Conservation (phyloP, 148 eudicot genomes). For the Fallopia convolvulus region DNA sequence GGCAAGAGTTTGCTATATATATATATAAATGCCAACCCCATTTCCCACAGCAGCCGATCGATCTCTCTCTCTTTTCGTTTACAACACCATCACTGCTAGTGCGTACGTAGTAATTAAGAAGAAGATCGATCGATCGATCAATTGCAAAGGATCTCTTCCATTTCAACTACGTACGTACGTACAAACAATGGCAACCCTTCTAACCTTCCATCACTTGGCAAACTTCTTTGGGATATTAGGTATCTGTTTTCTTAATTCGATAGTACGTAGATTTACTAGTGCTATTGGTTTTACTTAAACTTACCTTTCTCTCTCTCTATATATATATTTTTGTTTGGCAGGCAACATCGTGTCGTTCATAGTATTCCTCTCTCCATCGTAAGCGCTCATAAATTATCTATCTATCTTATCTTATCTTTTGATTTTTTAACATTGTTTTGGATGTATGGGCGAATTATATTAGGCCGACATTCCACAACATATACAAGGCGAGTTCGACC, state of each 20-base stretch:
- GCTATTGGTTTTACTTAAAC: no score
- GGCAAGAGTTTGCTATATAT: neutral
- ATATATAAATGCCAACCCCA: neutral
- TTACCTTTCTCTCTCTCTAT: no score
- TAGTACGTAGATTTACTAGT: no score
- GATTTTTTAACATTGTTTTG: no score
- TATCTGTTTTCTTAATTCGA: no score
- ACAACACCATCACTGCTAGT: neutral
- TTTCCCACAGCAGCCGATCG: neutral
- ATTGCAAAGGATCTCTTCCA: no score
- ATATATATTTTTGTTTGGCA: constrained; percentile 21
- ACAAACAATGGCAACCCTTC: neutral
- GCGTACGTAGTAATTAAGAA: no score
- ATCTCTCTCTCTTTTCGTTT: neutral
- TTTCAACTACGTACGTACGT: no score
- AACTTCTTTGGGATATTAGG: neutral
- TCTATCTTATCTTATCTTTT: no score
- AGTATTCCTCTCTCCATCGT: constrained; percentile 88
- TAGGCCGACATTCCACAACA: constrained; percentile 49
- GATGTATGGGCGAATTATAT: neutral
- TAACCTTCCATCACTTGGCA: constrained; percentile 6
- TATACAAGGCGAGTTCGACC: constrained; percentile 45
- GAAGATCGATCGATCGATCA: no score
- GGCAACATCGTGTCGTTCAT: constrained; percentile 74
- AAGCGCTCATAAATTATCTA: no score